Evolutionary conservation across 352 stramenopile genomes (phyloP).

Genomic region (Phytophthora sp.): DNA sequence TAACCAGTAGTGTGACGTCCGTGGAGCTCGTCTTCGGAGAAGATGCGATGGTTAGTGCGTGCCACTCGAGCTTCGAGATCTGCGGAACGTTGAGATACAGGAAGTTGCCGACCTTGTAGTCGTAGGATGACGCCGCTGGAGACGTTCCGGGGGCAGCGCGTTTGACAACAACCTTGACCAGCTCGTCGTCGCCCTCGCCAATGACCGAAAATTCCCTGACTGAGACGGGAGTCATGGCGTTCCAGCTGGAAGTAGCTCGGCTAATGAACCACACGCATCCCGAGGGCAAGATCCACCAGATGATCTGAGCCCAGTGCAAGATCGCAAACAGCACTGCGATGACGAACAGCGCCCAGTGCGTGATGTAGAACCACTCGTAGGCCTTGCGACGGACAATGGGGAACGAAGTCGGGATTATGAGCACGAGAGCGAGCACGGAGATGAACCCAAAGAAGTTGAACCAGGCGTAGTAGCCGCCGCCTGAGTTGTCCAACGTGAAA

Average conservation of each 20-base stretch:
- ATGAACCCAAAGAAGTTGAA: conserved; percentile 68
- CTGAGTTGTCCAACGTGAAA: conserved; percentile 45
- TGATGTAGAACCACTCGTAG: conserved; percentile 68
- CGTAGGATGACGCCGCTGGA: conserved; percentile 35
- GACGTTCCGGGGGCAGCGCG: conserved; percentile 42
- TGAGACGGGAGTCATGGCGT: conserved; percentile 45
- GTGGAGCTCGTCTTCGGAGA: conserved; percentile 48
- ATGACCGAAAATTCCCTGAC: conserved; percentile 46
- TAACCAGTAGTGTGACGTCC: conserved; percentile 54
- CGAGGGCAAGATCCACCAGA: conserved; percentile 63
- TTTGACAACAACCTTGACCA: conserved; percentile 61
- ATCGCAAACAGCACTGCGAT: conserved; percentile 61
- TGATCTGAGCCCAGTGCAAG: conserved; percentile 63
- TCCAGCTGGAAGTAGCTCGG: conserved; percentile 52
- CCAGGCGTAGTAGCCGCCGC: conserved; percentile 62
- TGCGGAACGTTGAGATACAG: conserved; percentile 60
- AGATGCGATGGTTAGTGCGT: conserved; percentile 62
- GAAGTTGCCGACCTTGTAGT: conserved; percentile 64
- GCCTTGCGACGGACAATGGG: conserved; percentile 58
- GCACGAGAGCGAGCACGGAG: conserved; percentile 48
- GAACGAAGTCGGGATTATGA: conserved; percentile 65
- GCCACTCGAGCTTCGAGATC: conserved; percentile 66
- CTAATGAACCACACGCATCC: conserved; percentile 64
- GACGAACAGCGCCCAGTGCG: conserved; percentile 63
- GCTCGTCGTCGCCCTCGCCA: conserved; percentile 35